Base-by-base conservation (phyloP, 257 asterid genomes). In the Nicotiana undulata region DNA sequence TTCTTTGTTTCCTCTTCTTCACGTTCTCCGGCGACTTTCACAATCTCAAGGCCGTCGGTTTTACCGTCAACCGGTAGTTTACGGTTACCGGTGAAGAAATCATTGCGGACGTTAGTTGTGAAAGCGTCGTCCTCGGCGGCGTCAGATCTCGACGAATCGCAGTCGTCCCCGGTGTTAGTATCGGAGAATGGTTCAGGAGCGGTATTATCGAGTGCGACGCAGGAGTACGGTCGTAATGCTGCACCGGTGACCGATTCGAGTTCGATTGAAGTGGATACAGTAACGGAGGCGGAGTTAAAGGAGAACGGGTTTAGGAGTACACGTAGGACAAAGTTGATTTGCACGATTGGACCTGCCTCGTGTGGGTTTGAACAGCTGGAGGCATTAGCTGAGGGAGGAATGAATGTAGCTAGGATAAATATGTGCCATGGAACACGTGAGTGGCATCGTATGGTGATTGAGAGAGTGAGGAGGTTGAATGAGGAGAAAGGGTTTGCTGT, bases 361-460 rank as follows among this genome's bases (percentile, higher is more conserved):
- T 92, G 98, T 59, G 87, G 88, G 81, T 91, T 96, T 84, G 96
- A 93, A 87, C 92, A 92, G 90, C 86, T 95, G 85, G 98, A 95
- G 89, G 97, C 96, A 55, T 84, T 95, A 84, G 99, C 99, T 7
- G 98, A 89, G 4, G 99, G 97, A 9, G 99, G 99, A 37, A 92
- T 94, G 98, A 94, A 96, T 83, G 97, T 94, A 68, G 97, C 98
- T 3, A 90, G 99, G 88, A 90, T 96, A 81, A 96, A 96, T 82
- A 96, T 96, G 99, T 96, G 99, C 77, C 99, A 96, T 58, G 99
- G 99, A 82, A 94, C 98, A 59, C 87, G 96, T 77, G 99, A 96
- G 86, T 96, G 99, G 99, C 99, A 96, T 65, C 83, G 81, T 60
- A 89, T 86, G 85, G 98, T 96, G 76, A 93, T 96, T 67, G 90